These are phyloP conservation scores for Lichtheimia ornata DNA, from an alignment of 371 early-diverging fungal genomes.

Conservation along the genomic window DNA sequence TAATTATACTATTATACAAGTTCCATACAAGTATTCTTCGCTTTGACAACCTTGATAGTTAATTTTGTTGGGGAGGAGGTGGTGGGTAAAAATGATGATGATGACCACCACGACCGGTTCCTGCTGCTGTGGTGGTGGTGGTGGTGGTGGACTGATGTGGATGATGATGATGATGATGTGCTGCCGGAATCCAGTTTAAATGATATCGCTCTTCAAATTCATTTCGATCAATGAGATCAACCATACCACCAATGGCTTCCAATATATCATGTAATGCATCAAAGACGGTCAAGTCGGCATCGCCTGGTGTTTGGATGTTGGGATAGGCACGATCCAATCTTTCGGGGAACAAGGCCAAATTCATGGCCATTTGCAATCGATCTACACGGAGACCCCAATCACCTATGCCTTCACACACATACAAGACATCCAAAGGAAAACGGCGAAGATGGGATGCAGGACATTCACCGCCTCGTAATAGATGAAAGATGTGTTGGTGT, in stretches of 20 bases:
- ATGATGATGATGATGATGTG: too few species aligned
- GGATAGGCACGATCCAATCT: not conserved
- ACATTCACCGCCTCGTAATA: not conserved
- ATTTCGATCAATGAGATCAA: not conserved
- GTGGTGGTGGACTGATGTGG: too few species aligned
- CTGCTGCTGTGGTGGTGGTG: too few species aligned
- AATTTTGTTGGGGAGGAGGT: not conserved
- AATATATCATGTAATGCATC: constrained; percentile 1
- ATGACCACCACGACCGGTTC: too few species aligned
- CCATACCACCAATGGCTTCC: not conserved
- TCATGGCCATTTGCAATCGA: not conserved
- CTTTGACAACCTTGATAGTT: not conserved
- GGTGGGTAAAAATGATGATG: too few species aligned
- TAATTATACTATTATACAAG: not conserved
- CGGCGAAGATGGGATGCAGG: not conserved
- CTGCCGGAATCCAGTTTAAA: not conserved
- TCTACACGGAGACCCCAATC: not conserved
- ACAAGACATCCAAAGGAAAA: not conserved
- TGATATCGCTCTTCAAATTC: not conserved
- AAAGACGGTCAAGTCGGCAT: not conserved
- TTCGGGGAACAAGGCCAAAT: not conserved
- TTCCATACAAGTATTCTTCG: not conserved
- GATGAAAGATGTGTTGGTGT: not conserved
- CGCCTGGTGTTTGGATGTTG: not conserved
- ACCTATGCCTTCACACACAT: constrained; percentile 4